Conservation (phyloP, 495 filamentous ascomycete genomes). For the Pseudotulostoma volvatum region DNA sequence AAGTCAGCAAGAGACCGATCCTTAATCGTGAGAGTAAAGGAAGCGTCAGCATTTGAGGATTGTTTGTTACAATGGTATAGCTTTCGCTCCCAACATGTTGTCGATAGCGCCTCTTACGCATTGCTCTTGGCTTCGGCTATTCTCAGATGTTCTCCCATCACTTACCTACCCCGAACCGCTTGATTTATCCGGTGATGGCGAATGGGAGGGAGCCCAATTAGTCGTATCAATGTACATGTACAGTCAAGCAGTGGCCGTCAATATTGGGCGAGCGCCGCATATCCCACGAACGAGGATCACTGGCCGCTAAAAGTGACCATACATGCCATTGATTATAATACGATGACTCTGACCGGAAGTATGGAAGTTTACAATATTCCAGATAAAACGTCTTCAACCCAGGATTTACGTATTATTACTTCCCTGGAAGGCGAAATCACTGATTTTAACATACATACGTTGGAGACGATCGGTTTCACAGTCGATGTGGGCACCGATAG, state of each 20-base stretch:
- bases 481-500: constrained; percentile 45
- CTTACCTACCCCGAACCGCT: constrained; percentile 11
- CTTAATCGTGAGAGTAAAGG: no score
- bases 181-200: constrained; percentile 23
- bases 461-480: constrained; percentile 52
- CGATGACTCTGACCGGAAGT: constrained; percentile 52
- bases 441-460: constrained; percentile 50
- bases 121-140: constrained; percentile 45
- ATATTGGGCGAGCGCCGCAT: constrained; percentile 17
- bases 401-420: constrained; percentile 50
- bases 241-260: constrained; percentile 20
- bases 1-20: no score
- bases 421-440: constrained; percentile 66
- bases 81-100: constrained; percentile 44
- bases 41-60: no score
- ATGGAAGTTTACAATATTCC: constrained; percentile 73
- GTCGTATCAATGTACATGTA: constrained; percentile 20
- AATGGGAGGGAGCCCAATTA: constrained; percentile 20
- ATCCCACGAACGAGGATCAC: constrained; percentile 35
- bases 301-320: constrained; percentile 64
- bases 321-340: constrained; percentile 45
- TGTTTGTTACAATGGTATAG: constrained; percentile 36
- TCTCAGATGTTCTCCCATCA: constrained; percentile 16
- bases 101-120: constrained; percentile 36
- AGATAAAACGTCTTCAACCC: constrained; percentile 33